Percentiles rank a stretch among this genome's conserved stretches.
Conservation (phyloP, 1,284 basidiomycete genomes). For the Tremellales sp. region DNA sequence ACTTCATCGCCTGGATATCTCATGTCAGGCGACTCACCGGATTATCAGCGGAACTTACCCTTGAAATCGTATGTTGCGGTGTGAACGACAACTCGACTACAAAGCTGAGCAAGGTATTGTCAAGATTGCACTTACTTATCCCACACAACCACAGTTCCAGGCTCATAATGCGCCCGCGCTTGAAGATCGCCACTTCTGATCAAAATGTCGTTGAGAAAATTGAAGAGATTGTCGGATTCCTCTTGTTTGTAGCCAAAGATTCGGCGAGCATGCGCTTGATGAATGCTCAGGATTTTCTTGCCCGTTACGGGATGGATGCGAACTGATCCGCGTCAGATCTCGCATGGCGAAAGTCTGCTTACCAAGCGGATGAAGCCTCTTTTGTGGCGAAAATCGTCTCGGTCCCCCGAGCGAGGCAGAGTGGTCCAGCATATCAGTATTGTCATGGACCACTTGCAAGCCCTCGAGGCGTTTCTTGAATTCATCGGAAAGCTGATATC, state of each 20-base stretch:
- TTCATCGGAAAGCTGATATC: constrained; percentile 53
- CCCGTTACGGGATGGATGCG: constrained; percentile 63
- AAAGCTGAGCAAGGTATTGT: background rate
- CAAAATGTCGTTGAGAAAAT: constrained; percentile 55
- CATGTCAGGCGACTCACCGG: background rate
- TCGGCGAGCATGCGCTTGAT: constrained; percentile 55
- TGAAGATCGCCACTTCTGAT: constrained; percentile 51
- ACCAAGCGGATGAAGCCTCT: constrained; percentile 11
- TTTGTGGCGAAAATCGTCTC: constrained; percentile 5
- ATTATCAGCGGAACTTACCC: background rate
- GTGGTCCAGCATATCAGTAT: constrained; percentile 13
- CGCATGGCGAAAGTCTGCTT: background rate
- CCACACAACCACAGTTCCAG: constrained; percentile 52
- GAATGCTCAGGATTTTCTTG: constrained; percentile 62
- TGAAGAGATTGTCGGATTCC: constrained; percentile 60
- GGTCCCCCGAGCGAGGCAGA: constrained; percentile 8
- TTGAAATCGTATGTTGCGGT: constrained; percentile 10
- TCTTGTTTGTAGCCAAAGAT: constrained; percentile 64
- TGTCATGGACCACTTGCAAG: constrained; percentile 57
- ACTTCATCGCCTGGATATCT: constrained; percentile 1
- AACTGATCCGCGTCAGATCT: constrained; percentile 36
- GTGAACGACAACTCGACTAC: constrained; percentile 10
- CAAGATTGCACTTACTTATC: constrained; percentile 23
- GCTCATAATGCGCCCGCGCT: constrained; percentile 48
- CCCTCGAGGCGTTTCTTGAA: constrained; percentile 61